phyloP scores from a whole-genome alignment of 805 yeast species.

The Starmerella potacharoeniae region DNA sequence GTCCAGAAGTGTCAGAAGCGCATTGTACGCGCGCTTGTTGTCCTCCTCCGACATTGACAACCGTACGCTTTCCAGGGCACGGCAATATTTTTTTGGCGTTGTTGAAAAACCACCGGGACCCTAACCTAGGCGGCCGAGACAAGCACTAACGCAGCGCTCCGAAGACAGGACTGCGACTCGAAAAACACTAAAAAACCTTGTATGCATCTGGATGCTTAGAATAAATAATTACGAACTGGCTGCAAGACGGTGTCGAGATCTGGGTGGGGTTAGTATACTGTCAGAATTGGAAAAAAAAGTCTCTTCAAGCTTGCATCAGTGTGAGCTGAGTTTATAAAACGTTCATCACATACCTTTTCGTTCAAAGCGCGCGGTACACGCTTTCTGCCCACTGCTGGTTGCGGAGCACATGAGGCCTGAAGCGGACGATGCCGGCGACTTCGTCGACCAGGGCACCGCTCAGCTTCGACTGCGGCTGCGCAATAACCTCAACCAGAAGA shows the following conservation, averaged over 20 bases:
- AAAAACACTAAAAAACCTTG: no score
- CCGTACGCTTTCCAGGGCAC: neutral
- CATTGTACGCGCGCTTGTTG: constrained; percentile 42
- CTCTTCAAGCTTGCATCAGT: constrained; percentile 27
- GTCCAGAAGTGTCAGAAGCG: constrained; percentile 49
- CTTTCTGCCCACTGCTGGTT: constrained; percentile 8
- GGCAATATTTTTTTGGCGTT: neutral
- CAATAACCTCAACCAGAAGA: constrained; percentile 12
- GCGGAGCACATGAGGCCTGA: constrained; percentile 1
- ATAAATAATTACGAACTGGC: neutral
- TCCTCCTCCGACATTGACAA: constrained; percentile 4
- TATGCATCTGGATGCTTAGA: neutral
- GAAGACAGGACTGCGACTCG: no score
- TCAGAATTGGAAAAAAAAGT: constrained; percentile 20
- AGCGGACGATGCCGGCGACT: constrained; percentile 8
- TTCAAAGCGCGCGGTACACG: constrained; percentile 5
- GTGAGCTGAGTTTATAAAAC: constrained; percentile 27
- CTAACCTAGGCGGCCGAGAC: neutral
- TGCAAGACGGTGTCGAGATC: neutral
- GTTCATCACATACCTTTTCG: constrained; percentile 24
- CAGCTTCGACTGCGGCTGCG: constrained; percentile 8
- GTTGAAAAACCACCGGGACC: neutral
- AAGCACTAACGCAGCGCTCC: no score
- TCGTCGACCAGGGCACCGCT: constrained; percentile 18
- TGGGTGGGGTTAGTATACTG: constrained; percentile 19